These are phyloP conservation scores for Primulina huaijiensis DNA, from an alignment of 257 asterid species.

Conservation along the genomic window DNA sequence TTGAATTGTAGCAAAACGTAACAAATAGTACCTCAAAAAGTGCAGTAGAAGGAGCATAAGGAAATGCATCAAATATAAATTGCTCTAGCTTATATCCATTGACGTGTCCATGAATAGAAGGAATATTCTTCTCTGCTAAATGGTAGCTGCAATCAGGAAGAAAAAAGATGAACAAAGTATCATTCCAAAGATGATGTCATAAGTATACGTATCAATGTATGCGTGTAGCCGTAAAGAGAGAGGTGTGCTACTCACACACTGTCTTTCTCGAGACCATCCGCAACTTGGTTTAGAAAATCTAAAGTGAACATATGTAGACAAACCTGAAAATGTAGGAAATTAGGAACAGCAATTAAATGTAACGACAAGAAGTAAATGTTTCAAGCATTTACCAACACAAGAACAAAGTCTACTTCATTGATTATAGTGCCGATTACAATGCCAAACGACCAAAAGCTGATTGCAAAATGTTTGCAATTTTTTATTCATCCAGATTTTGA, in stretches of 20 bases:
- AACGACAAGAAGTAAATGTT: background rate
- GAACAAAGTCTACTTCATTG: slow-evolving; percentile 6
- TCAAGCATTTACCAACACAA: slow-evolving; percentile 8
- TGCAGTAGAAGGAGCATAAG: slow-evolving; percentile 85
- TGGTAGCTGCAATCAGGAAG: slow-evolving; percentile 62
- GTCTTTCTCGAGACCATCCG: slow-evolving; percentile 93
- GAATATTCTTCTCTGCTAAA: slow-evolving; percentile 84
- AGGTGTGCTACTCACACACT: slow-evolving; percentile 64
- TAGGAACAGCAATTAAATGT: slow-evolving; percentile 10
- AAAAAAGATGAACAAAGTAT: slow-evolving; percentile 4
- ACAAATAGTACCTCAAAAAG: slow-evolving; percentile 71
- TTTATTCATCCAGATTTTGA: background rate
- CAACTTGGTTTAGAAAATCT: slow-evolving; percentile 93
- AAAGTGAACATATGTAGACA: slow-evolving; percentile 93
- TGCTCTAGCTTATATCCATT: slow-evolving; percentile 86
- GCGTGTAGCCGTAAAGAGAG: background rate
- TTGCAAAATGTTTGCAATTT: background rate
- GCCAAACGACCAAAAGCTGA: slow-evolving; percentile 8
- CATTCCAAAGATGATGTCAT: slow-evolving; percentile 6
- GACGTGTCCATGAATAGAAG: slow-evolving; percentile 79
- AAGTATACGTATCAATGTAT: background rate
- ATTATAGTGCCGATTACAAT: background rate
- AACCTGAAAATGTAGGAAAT: slow-evolving; percentile 53
- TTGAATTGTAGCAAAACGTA: background rate
- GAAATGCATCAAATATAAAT: slow-evolving; percentile 92